A percentile compares a stretch with the other conserved stretches of the same genome.
These are phyloP conservation scores for Myriangium duriaei DNA, from an alignment of 2,329 filamentous ascomycete species.

Conservation along the genomic window DNA sequence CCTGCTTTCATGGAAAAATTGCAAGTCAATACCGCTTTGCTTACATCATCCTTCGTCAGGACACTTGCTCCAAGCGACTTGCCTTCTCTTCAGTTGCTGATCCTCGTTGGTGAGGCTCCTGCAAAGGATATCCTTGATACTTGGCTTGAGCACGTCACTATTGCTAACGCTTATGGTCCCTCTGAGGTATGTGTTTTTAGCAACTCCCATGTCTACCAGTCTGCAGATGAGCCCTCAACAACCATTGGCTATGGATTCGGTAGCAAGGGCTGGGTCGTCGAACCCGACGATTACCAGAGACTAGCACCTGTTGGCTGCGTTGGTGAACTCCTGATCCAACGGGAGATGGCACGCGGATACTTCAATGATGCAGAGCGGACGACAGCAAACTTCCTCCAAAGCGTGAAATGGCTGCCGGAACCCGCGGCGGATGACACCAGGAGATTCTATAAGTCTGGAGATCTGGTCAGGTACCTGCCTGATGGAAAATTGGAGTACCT, in stretches of 20 bases:
- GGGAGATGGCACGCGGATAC: slow-evolving; percentile 32
- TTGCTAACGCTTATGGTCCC: slow-evolving; percentile 4
- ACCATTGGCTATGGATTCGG: slow-evolving; percentile 13
- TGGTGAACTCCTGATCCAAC: slow-evolving; percentile 35
- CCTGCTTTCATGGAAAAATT: slow-evolving; percentile 27
- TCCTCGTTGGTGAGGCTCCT: slow-evolving; percentile 17
- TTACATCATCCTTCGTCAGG: slow-evolving; percentile 35
- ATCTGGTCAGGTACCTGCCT: slow-evolving; percentile 53
- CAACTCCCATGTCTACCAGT: neutral
- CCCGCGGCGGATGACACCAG: neutral
- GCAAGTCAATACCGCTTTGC: slow-evolving; percentile 29
- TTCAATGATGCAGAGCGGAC: slow-evolving; percentile 22
- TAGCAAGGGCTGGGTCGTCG: slow-evolving; percentile 19
- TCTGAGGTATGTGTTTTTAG: slow-evolving; percentile 4
- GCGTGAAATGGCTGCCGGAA: neutral
- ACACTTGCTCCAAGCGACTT: slow-evolving; percentile 18
- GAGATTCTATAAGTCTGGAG: slow-evolving; percentile 15
- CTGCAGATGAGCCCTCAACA: neutral
- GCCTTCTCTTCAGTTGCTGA: slow-evolving; percentile 16
- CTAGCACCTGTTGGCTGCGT: slow-evolving; percentile 29
- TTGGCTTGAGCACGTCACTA: slow-evolving; percentile 14
- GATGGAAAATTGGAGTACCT: slow-evolving; percentile 59
- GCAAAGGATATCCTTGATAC: neutral
- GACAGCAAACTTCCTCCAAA: slow-evolving; percentile 19
- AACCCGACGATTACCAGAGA: slow-evolving; percentile 16